Conservation (phyloP, 2,329 filamentous ascomycete species). For the Truncatella angustata region DNA sequence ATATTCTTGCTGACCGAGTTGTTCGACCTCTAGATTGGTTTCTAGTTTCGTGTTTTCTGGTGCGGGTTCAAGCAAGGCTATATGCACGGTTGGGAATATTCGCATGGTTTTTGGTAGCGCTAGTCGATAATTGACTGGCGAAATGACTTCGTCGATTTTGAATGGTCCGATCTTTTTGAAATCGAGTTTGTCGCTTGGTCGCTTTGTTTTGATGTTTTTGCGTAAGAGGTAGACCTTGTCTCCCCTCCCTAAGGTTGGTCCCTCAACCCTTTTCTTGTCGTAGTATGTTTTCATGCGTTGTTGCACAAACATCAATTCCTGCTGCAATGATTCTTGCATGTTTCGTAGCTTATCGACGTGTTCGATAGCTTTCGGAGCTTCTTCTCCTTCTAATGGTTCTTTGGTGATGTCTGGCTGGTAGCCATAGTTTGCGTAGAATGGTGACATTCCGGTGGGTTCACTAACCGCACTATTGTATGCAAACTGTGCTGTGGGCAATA, state of each 20-base stretch:
- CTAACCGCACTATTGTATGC: slow-evolving; percentile 11
- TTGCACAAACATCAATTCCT: not conserved
- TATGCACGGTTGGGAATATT: no score
- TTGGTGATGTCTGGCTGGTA: not conserved
- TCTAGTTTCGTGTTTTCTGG: no score
- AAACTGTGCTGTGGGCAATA: not conserved
- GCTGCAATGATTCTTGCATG: not conserved
- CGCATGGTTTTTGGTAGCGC: no score
- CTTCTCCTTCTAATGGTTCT: not conserved
- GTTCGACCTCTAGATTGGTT: no score
- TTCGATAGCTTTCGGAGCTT: not conserved
- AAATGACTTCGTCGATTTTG: no score
- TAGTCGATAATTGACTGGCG: no score
- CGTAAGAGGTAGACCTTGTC: slow-evolving; percentile 7
- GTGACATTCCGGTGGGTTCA: not conserved
- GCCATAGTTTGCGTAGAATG: slow-evolving; percentile 2
- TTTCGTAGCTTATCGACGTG: not conserved
- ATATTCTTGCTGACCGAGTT: no score
- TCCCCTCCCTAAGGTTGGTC: not conserved
- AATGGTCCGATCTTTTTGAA: no score
- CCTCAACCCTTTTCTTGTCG: not conserved
- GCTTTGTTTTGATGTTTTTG: slow-evolving; percentile 3
- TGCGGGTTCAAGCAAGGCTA: no score
- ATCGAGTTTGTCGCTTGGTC: slow-evolving; percentile 5
- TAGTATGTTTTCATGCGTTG: not conserved